These are phyloP conservation scores for Rosa lucieae DNA, from an alignment of 306 rosid species.

Conservation along the genomic window DNA sequence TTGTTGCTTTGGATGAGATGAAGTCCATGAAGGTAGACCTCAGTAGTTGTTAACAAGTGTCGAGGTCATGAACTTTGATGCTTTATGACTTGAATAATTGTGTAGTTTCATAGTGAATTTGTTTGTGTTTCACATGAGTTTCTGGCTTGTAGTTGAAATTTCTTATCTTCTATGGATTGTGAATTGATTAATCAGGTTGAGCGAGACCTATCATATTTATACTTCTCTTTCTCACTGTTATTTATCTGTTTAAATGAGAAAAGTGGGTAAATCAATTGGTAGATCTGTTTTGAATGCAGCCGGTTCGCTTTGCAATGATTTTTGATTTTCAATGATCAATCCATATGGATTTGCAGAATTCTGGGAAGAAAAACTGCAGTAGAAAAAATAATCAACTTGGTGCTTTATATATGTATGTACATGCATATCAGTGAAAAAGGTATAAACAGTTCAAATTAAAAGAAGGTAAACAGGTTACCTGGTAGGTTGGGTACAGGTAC, in stretches of 20 bases:
- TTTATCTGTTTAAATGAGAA: background rate
- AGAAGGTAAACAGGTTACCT: background rate
- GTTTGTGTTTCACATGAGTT: background rate
- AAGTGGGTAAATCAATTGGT: background rate
- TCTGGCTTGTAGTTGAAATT: background rate
- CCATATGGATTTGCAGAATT: background rate
- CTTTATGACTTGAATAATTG: too few species aligned
- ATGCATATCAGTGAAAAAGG: background rate
- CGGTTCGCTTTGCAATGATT: background rate
- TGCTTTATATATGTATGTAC: too few species aligned
- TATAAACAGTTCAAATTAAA: background rate
- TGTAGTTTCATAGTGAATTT: background rate
- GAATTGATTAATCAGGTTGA: background rate
- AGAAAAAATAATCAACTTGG: background rate
- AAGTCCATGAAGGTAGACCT: constrained; percentile 23
- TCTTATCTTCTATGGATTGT: background rate
- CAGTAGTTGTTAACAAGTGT: too few species aligned
- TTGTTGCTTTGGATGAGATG: too few species aligned
- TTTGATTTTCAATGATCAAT: background rate
- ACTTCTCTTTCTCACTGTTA: background rate
- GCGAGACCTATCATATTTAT: background rate
- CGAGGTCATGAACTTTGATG: too few species aligned
- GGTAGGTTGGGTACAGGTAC: background rate
- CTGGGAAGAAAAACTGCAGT: background rate
- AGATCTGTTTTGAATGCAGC: background rate